A percentile compares a stretch with the other conserved stretches of the same genome.
Evolutionary conservation across 129 eudicot species (phyloP).

Genomic region (Pittosporum tobira): DNA sequence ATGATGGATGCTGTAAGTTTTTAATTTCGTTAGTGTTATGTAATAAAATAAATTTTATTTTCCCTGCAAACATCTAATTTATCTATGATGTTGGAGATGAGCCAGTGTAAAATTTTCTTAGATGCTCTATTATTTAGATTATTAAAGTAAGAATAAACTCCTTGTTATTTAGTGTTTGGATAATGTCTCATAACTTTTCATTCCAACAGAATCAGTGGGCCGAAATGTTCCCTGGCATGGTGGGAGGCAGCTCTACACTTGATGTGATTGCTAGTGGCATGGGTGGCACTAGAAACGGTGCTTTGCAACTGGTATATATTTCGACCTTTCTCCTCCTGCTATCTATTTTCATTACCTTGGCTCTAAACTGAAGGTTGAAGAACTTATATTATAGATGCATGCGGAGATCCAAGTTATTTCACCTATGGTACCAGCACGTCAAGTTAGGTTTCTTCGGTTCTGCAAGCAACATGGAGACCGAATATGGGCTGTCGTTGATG

Average conservation of each 20-base stretch:
- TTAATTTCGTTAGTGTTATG: not conserved
- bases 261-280: conserved; percentile 44
- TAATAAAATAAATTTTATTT: not conserved
- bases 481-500: conserved; percentile 78
- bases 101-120: not conserved
- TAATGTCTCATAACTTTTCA: not conserved
- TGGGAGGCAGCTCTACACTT: conserved; percentile 40
- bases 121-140: not conserved
- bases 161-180: not conserved
- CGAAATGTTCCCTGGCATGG: conserved; percentile 49
- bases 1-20: conserved; percentile 54
- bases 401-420: conserved; percentile 74
- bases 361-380: not conserved
- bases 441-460: conserved; percentile 58
- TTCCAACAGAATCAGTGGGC: conserved; percentile 49
- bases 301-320: conserved; percentile 49
- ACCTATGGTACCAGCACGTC: conserved; percentile 60
- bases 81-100: not conserved
- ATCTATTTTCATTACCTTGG: not conserved
- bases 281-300: conserved; percentile 52
- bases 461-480: conserved; percentile 70
- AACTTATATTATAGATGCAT: conserved; percentile 41
- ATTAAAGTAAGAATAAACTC: not conserved
- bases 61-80: not conserved
- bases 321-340: not conserved